Base-by-base conservation (phyloP, 768 basidiomycete genomes). In the Leucocoprinus leucothites region DNA sequence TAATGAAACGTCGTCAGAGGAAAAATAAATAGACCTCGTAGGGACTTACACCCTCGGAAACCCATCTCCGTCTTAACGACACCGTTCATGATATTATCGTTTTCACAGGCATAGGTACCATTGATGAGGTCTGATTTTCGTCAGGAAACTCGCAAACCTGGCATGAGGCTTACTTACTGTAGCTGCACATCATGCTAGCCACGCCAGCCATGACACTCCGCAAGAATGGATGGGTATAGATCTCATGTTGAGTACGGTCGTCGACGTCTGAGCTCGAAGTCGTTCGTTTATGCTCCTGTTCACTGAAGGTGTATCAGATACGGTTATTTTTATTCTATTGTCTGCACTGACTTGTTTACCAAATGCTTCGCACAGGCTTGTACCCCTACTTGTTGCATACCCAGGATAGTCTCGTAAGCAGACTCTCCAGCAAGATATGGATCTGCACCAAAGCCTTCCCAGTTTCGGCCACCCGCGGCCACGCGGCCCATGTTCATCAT, bases 381-480 rank as follows among this genome's bases (percentile, higher is more conserved):
- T 0, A 94, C 88, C 36, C 94, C 94, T 8, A 71, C 78, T 21
- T 72, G 63, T 64, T 97, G 94, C 72, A 95, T 69, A 6, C 94
- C 94, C 16, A 89, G 71, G 51, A 95, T 82, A 0, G 92, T 95
- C 68, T 93, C 89, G 54, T 84, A 87, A 3, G 85, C 81, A 1
- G 77, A 74, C 64, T 91, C 91, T 11, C 94, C 92, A n/a, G 81
- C 63, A 14, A 96, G 73, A 72, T 84, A 96, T 0, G 94, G 94
- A 67, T 97, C 94, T 9, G 81, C 91, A 26, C 94, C 93, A 56
- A 94, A 94, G n/a, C 91, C 92, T 75, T 96, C 94, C 91, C 92
- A 96, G 69, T 94, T 93, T 25, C 94, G 77, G 16, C 94, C 94
- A 6, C 88, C 91, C 59, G 82, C 76, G 2, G 89, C 85, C 18